These are phyloP conservation scores for Wickerhamomyces xylosicus DNA, from an alignment of 805 yeast species.

Conservation along the genomic window DNA sequence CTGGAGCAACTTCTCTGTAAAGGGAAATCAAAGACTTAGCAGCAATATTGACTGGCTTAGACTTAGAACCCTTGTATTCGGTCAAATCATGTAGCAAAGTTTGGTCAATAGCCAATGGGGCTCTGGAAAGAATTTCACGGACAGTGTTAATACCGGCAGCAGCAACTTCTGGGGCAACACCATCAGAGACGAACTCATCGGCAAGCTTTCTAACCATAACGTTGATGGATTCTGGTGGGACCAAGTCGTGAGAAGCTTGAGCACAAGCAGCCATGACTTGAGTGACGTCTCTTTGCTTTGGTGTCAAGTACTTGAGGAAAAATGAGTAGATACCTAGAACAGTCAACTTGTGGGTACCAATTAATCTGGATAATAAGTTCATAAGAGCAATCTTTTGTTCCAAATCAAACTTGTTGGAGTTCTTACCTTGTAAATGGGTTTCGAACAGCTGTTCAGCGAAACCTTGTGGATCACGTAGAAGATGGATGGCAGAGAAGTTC, in stretches of 20 bases:
- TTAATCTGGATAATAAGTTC: slow-evolving; percentile 78
- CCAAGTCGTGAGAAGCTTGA: slow-evolving; percentile 92
- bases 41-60: slow-evolving; percentile 91
- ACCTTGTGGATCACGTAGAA: slow-evolving; percentile 94
- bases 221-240: slow-evolving; percentile 86
- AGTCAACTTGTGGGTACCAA: slow-evolving; percentile 91
- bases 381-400: slow-evolving; percentile 85
- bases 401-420: slow-evolving; percentile 59
- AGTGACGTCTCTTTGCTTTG: slow-evolving; percentile 90
- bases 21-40: slow-evolving; percentile 79
- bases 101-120: slow-evolving; percentile 88
- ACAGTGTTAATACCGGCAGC: slow-evolving; percentile 96
- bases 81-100: slow-evolving; percentile 80
- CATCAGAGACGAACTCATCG: slow-evolving; percentile 95
- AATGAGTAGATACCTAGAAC: slow-evolving; percentile 85
- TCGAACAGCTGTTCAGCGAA: slow-evolving; percentile 82
- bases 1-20: slow-evolving; percentile 93
- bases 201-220: slow-evolving; percentile 86
- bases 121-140: slow-evolving; percentile 85
- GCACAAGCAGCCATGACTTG: slow-evolving; percentile 96
- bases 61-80: slow-evolving; percentile 85
- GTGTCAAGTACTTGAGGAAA: slow-evolving; percentile 82
- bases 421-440: slow-evolving; percentile 61
- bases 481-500: slow-evolving; percentile 90
- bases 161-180: slow-evolving; percentile 96